Conservation (phyloP, 202 grass and related monocot species). For the Saccharum hybrid region DNA sequence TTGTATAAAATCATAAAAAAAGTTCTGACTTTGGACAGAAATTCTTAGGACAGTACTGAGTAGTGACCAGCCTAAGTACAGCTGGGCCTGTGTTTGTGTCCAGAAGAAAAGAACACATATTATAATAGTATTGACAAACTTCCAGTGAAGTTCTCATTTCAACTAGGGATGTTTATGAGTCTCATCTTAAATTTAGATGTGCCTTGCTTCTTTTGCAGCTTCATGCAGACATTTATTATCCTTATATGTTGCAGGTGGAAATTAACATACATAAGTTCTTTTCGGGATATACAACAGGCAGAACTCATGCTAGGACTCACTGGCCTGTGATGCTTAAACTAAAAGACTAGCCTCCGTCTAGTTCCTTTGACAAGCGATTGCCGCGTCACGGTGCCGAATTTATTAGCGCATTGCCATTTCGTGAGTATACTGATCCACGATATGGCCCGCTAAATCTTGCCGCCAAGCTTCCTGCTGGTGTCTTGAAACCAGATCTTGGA, state of each 20-base stretch:
- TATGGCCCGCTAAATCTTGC: slow-evolving; percentile 78
- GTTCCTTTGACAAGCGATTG: slow-evolving; percentile 73
- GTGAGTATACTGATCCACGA: slow-evolving; percentile 77
- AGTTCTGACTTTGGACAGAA: background rate
- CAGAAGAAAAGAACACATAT: background rate
- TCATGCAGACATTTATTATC: background rate
- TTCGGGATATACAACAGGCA: slow-evolving; percentile 59
- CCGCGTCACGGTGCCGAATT: slow-evolving; percentile 84
- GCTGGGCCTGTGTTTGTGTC: background rate
- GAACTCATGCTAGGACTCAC: slow-evolving; percentile 37
- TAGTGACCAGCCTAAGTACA: background rate
- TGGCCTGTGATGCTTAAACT: slow-evolving; percentile 93
- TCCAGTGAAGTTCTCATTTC: background rate
- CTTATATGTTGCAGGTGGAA: slow-evolving; percentile 57
- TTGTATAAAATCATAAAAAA: background rate
- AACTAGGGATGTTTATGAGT: background rate
- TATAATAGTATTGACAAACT: background rate
- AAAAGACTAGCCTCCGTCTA: slow-evolving; percentile 82
- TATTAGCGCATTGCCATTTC: slow-evolving; percentile 81
- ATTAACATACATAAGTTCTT: slow-evolving; percentile 85
- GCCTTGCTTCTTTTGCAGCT: background rate
- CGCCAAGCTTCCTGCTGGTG: slow-evolving; percentile 25
- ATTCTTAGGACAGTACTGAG: background rate
- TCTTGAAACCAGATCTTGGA: slow-evolving; percentile 70
- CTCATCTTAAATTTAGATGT: background rate